Conservation (phyloP, 2,329 filamentous ascomycete species). For the Fusarium verrucosum region DNA sequence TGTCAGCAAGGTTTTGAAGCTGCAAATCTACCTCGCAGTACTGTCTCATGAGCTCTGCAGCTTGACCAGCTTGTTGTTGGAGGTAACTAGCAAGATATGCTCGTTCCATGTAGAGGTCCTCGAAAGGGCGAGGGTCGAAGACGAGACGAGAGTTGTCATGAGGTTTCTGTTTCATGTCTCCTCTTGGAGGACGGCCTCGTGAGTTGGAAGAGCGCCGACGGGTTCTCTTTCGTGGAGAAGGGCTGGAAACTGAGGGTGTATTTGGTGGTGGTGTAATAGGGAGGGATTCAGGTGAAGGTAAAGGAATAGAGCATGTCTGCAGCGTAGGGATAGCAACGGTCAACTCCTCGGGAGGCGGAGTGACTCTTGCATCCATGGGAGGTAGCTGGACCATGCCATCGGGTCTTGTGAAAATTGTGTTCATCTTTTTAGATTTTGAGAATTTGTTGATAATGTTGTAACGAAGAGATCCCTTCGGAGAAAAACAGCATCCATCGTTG, state of each 20-base stretch:
- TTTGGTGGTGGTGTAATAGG: slow-evolving; percentile 13
- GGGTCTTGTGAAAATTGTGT: slow-evolving; percentile 9
- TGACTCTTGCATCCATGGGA: slow-evolving; percentile 33
- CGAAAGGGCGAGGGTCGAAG: slow-evolving; percentile 52
- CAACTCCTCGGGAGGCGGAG: slow-evolving; percentile 29
- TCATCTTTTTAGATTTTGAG: slow-evolving; percentile 25
- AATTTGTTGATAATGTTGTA: slow-evolving; percentile 7
- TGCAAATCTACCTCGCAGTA: slow-evolving; percentile 52
- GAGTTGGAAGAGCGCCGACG: slow-evolving; percentile 28
- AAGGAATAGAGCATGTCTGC: slow-evolving; percentile 8
- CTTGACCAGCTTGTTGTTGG: slow-evolving; percentile 51
- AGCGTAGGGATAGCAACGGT: slow-evolving; percentile 15
- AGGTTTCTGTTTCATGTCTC: slow-evolving; percentile 7
- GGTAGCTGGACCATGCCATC: slow-evolving; percentile 24
- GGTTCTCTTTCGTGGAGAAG: slow-evolving; percentile 3
- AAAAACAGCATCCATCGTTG: slow-evolving; percentile 1
- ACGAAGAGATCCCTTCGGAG: neutral
- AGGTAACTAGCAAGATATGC: slow-evolving; percentile 57
- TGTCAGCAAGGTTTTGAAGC: slow-evolving; percentile 37
- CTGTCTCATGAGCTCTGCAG: slow-evolving; percentile 51
- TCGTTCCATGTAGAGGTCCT: slow-evolving; percentile 57
- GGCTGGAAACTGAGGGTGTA: neutral
- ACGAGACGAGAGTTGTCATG: slow-evolving; percentile 29
- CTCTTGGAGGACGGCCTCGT: neutral
- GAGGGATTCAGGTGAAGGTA: slow-evolving; percentile 11